phyloP scores from a whole-genome alignment of 1,139 yeast genomes.

The Diutina sp. region DNA sequence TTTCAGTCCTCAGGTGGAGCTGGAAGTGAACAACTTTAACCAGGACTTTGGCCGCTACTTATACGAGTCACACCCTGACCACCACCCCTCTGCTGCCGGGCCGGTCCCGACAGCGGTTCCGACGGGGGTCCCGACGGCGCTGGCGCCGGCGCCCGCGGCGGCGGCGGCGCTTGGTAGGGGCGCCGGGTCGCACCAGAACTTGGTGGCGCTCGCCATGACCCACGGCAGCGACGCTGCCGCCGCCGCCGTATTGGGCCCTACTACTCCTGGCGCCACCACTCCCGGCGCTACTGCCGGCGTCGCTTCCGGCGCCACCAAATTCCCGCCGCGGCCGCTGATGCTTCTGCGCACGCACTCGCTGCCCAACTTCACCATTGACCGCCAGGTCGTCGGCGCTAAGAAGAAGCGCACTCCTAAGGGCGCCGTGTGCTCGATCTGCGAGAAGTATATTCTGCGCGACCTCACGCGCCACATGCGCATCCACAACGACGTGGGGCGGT shows the following conservation, averaged over 20 bases:
- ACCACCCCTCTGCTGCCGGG: not conserved
- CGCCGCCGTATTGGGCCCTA: not conserved
- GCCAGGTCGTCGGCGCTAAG: conserved; percentile 5
- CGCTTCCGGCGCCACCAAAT: not conserved
- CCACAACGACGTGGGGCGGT: conserved; percentile 34
- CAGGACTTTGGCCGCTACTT: not conserved
- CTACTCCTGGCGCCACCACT: not conserved
- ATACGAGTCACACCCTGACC: not conserved
- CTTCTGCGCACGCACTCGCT: not conserved
- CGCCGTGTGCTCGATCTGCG: conserved; percentile 27
- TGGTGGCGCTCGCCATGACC: not conserved
- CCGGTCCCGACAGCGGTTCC: not conserved
- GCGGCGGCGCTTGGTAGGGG: not conserved
- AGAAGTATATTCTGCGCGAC: conserved; percentile 30
- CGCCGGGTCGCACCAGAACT: not conserved
- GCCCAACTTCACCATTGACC: not conserved
- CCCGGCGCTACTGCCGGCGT: not conserved
- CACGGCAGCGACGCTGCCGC: not conserved
- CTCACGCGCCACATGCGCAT: conserved; percentile 33
- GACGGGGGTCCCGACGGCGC: not conserved
- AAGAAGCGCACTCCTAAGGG: conserved; percentile 26
- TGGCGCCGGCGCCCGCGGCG: not conserved
- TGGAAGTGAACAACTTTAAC: not conserved
- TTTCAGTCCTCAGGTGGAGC: not conserved
- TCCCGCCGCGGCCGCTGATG: not conserved